Evolutionary conservation across 2,329 filamentous ascomycete species (phyloP).

Genomic region (Botrytis fragariae): DNA sequence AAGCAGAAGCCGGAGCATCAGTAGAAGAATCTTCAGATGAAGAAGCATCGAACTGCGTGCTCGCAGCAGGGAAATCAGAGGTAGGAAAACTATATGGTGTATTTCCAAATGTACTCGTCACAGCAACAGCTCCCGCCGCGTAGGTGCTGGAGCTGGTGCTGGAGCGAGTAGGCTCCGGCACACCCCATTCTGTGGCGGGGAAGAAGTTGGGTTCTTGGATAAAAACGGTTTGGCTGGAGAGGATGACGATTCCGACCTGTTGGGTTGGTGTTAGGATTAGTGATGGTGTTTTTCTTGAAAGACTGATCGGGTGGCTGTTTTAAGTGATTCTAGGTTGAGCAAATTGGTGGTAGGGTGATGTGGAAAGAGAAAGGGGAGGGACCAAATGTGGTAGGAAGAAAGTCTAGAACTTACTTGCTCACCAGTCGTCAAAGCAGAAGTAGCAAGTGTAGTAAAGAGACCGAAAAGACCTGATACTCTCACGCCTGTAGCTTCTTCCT

Average conservation of each 20-base stretch:
- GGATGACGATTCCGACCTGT: not conserved
- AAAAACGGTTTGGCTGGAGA: constrained; percentile 8
- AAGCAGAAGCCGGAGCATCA: not conserved
- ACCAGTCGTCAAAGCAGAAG: not conserved
- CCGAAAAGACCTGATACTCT: not conserved
- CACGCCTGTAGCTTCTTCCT: not conserved
- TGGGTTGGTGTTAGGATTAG: not conserved
- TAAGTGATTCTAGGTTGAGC: too few species aligned
- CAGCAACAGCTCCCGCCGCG: not conserved
- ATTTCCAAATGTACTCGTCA: not conserved
- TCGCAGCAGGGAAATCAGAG: not conserved
- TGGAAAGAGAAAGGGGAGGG: not conserved
- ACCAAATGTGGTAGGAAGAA: not conserved
- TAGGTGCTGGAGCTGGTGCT: not conserved
- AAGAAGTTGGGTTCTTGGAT: constrained; percentile 11
- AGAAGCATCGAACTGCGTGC: not conserved
- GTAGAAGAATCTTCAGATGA: not conserved
- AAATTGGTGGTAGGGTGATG: not conserved
- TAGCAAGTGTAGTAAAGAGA: not conserved
- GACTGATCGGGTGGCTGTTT: too few species aligned
- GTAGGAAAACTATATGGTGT: not conserved
- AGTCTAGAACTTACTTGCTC: not conserved
- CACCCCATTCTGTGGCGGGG: not conserved
- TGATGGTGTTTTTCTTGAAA: not conserved
- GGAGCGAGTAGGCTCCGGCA: not conserved